Evolutionary conservation across 192 early-diverging fungal species (phyloP), one percentile per base, ranked within the genome.

Genomic region (Gaertneriomyces semiglobifer): DNA sequence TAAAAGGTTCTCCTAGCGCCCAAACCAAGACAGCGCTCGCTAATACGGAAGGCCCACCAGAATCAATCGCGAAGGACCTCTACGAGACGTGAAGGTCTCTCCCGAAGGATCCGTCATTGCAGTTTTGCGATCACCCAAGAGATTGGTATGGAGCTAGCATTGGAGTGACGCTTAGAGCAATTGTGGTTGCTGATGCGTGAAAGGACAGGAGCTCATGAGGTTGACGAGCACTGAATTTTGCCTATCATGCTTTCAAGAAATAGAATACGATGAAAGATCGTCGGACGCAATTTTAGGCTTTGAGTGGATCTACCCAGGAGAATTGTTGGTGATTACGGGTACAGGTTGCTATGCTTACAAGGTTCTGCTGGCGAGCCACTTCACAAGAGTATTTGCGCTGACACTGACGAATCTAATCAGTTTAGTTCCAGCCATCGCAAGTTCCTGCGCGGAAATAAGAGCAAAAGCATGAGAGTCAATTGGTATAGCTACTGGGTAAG

Each of bases 401-500:
- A 50, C 48, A 50, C 16, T 33, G 25, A 33, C 25, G 25, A 33
- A 33, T 33, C 25, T 33, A 33, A 33, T 33, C 25, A 33, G 25
- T 33, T 33, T 33, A 33, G 25, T 33, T 33, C 25, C 25, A 33
- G 25, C 25, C 25, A 33, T 33, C 25, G 25, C 25, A 33, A 33
- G 25, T 33, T 33, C 25, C 25, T 33, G 25, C 25, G 25, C 12
- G 12, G 43, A 16, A 59, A 53, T 46, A 60, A 60, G 39, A 52
- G n/a, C 44, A 53, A 25, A 7, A 38, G 44, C 14, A 16, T 38
- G 6, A 11, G 50, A 7, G 42, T 68, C 9, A 68, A 68, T 51
- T 68, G 66, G 66, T 68, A 68, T 41, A 60, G 44, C 16, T 68
- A 68, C 47, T 68, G 58, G 66, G 66, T 68, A 53, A 7, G 66